Base-by-base conservation (phyloP, 2,329 filamentous ascomycete genomes). In the Pestalotiopsis sp. region DNA sequence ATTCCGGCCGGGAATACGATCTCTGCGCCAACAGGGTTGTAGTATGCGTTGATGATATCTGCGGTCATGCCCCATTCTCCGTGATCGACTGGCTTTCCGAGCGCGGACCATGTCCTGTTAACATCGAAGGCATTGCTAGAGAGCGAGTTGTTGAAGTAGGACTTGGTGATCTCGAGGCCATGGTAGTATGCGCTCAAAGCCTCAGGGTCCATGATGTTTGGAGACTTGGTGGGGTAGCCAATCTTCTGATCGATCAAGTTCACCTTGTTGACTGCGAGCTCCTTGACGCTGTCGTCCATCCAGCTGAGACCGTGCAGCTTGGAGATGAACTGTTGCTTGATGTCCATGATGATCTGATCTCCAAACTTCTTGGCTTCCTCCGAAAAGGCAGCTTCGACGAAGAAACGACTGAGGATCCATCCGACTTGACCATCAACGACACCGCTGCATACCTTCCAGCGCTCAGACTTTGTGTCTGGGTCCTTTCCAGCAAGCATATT, bases 401-500 rank as follows among this genome's bases (percentile, higher is more conserved):
- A 94, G 80, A 93, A 93, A 25, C 90, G 87, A 75, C 90, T 91
- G 17, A 92, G 80, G 63, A 92, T 90, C 90, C 91, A 93, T 2
- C 87, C 87, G 25, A 93, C 77, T 4, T 86, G 85, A 25, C 79
- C 77, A 71, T 92, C 89, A 4, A 91, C 84, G 41, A 85, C 83
- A 7, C 76, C 76, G 36, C 92, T 84, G 72, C 91, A 93, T 6
- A 84, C 89, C 73, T 90, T 85, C 90, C 90, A 92, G 63, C 90
- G 84, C 73, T 93, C 91, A 14, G 88, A 81, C 23, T 83, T 84
- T 2, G 89, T 87, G 65, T 91, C 84, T 0, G 89, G 86, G 67
- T 91, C 88, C 81, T 84, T 88, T 61, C 89, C 91, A 69, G 83
- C 82, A 4, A 92, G 82, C 60, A 86, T 82, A 72, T 91, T 92